Evolutionary conservation across 1,139 yeast species (phyloP), one percentile per base, ranked within the genome.

Genomic region (Saccharomyces hybrid): DNA sequence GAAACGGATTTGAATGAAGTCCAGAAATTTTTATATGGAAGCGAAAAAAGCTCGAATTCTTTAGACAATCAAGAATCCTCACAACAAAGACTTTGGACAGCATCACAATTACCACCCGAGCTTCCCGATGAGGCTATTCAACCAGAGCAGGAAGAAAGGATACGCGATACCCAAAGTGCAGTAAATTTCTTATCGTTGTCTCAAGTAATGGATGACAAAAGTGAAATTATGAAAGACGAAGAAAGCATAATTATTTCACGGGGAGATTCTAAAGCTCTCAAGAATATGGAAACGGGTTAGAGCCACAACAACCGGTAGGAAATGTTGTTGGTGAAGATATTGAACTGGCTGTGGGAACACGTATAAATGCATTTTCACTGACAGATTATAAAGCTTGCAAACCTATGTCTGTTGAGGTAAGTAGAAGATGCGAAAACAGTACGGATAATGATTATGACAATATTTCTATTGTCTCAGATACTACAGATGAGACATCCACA

Each of bases 51-150:
- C 5, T 38, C 25, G 13, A 38, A 13, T 38, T 16, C 25, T 20
- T 2, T 38, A 3, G 56, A 53, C n/a, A 57, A 51, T 6, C 55
- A 54, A 5, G 56, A 48, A 13, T 28, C 20, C 3, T 29, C 42
- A n/a, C 49, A 51, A 6, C 50, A 48, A 7, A 51, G 53, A 13
- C 55, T 66, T 26, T 67, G 71, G 71, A 52, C 54, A 42, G 59
- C 64, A n/a, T 66, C 71, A 13, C 69, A 65, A 46, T 50, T 52
- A 38, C 63, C 64, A 5, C 63, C 65, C 26, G 38, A 55, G 51
- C 32, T 38, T 8, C 13, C 28, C 46, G 5, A n/a, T 8, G 25
- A 28, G 7, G 31, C 32, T 14, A 32, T 47, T 14, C 23, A 31
- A 14, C 47, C 50, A 38, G 25, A 28, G 5, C 50, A 52, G 32